These are phyloP conservation scores for Blastobotrys attinorum DNA, from an alignment of 805 yeast species.

Conservation along the genomic window DNA sequence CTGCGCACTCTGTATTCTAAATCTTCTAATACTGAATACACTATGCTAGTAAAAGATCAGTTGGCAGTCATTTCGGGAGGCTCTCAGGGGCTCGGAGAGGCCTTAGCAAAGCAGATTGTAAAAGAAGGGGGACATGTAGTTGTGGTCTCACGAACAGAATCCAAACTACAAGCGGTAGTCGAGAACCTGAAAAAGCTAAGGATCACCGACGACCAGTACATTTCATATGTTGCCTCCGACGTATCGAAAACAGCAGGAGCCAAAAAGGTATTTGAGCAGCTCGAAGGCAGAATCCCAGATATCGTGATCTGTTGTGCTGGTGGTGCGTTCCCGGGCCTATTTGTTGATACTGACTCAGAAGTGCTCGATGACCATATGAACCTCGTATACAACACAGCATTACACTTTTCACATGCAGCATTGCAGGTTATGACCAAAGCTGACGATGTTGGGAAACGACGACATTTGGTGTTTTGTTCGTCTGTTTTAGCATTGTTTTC, in stretches of 20 bases:
- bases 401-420: constrained; percentile 63
- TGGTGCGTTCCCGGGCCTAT: constrained; percentile 68
- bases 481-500: constrained; percentile 80
- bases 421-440: constrained; percentile 26
- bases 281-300: constrained; percentile 45
- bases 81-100: constrained; percentile 88
- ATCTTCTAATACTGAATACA: neutral
- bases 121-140: constrained; percentile 54
- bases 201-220: constrained; percentile 27
- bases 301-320: constrained; percentile 84
- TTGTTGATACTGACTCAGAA: constrained; percentile 52
- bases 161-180: constrained; percentile 47
- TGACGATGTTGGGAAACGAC: constrained; percentile 14
- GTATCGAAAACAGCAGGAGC: constrained; percentile 36
- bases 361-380: constrained; percentile 57
- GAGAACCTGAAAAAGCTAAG: constrained; percentile 33
- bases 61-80: constrained; percentile 82
- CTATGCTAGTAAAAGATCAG: constrained; percentile 28
- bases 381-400: constrained; percentile 65
- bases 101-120: constrained; percentile 55
- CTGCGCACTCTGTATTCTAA: neutral
- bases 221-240: constrained; percentile 53
- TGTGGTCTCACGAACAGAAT: constrained; percentile 68
- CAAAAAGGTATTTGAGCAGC: neutral
- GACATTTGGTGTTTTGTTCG: constrained; percentile 57